Conservation (phyloP, 306 rosid genomes). For the Citrullus amarus region DNA sequence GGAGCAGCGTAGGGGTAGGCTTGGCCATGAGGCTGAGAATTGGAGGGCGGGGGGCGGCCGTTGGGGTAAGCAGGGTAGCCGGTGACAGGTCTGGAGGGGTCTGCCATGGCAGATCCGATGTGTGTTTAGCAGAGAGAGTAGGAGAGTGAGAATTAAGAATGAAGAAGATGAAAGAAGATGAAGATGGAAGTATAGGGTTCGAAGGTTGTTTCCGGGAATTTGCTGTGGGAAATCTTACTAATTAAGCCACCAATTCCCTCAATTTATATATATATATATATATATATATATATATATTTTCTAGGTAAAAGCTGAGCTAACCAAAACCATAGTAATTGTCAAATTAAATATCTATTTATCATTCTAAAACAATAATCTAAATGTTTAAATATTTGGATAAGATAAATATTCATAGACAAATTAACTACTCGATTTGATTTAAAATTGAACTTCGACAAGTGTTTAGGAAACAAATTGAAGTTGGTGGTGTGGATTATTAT, state of each 20-base stretch:
- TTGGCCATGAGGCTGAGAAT: neutral
- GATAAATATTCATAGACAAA: too few species aligned
- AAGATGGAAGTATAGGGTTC: conserved; percentile 4
- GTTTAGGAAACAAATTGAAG: too few species aligned
- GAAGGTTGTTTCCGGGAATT: neutral
- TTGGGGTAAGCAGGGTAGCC: conserved; percentile 57
- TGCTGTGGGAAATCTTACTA: neutral
- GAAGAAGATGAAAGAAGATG: neutral
- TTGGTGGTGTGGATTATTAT: too few species aligned
- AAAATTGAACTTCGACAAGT: too few species aligned
- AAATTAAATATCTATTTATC: too few species aligned
- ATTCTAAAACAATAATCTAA: too few species aligned
- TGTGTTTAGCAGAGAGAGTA: neutral
- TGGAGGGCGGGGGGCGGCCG: conserved; percentile 20
- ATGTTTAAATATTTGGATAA: too few species aligned
- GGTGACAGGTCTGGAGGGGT: conserved; percentile 61
- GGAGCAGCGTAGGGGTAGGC: conserved; percentile 41
- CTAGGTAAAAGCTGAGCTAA: too few species aligned
- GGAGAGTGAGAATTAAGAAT: neutral
- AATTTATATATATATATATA: too few species aligned
- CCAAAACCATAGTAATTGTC: too few species aligned
- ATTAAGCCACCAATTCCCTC: neutral
- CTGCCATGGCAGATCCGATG: conserved; percentile 25
- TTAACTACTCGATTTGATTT: too few species aligned
- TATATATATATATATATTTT: too few species aligned